Conservation (phyloP, 495 filamentous ascomycete genomes). For the Chlorociboria aeruginascens region DNA sequence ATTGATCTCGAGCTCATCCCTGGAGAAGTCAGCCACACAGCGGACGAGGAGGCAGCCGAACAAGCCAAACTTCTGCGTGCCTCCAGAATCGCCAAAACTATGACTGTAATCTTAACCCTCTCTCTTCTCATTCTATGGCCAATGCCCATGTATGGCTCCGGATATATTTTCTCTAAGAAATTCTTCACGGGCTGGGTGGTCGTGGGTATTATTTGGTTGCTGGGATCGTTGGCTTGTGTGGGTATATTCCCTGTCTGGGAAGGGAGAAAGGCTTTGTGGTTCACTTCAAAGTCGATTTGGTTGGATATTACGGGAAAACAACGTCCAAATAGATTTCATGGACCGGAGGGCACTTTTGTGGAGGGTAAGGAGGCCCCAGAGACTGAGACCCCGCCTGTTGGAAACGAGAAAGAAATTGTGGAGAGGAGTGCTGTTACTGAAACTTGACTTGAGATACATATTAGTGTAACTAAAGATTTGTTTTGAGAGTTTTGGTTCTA, state of each 20-base stretch:
- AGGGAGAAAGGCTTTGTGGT: constrained; percentile 39
- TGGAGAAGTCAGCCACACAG: constrained; percentile 4
- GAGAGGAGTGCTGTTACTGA: constrained; percentile 10
- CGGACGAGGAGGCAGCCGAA: constrained; percentile 8
- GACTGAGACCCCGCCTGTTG: constrained; percentile 7
- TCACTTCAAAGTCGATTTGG: constrained; percentile 53
- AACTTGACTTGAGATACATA: too few species aligned
- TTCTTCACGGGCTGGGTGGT: constrained; percentile 76
- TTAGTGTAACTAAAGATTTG: too few species aligned
- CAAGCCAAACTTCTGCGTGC: constrained; percentile 51
- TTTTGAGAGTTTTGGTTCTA: too few species aligned
- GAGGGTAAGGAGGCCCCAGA: constrained; percentile 14
- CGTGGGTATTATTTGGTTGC: constrained; percentile 66
- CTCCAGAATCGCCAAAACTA: constrained; percentile 63
- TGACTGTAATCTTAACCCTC: constrained; percentile 64
- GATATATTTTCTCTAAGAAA: constrained; percentile 63
- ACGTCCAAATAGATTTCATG: constrained; percentile 9
- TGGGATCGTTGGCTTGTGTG: constrained; percentile 35
- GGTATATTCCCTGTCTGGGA: constrained; percentile 17
- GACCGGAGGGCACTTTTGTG: constrained; percentile 9
- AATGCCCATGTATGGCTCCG: constrained; percentile 82
- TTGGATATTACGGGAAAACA: constrained; percentile 42
- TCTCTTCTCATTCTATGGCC: constrained; percentile 82
- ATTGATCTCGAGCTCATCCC: constrained; percentile 18
- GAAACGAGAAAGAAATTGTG: constrained; percentile 11